phyloP scores from a whole-genome alignment of 2,329 filamentous ascomycete species.

The Daldinia sp. region DNA sequence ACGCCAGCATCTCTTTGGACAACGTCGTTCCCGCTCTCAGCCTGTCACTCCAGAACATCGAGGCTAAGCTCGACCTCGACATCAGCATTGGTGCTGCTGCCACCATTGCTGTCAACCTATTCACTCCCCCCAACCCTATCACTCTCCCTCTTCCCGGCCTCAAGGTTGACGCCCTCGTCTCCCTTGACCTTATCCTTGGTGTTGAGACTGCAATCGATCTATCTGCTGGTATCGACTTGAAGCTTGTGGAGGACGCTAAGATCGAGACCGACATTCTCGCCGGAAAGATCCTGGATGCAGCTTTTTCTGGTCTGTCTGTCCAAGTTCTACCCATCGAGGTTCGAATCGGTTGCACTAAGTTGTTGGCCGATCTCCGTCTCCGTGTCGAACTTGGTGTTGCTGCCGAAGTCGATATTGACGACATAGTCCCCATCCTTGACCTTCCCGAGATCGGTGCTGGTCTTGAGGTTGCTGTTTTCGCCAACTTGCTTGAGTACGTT shows the following conservation, averaged over 20 bases:
- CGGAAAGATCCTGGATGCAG: conserved; percentile 55
- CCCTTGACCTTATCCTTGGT: conserved; percentile 61
- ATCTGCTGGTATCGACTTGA: conserved; percentile 60
- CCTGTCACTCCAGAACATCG: conserved; percentile 59
- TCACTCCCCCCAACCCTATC: conserved; percentile 54
- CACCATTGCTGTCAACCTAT: conserved; percentile 61
- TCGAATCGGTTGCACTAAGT: conserved; percentile 53
- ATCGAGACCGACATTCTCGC: conserved; percentile 53
- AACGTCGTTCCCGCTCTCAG: conserved; percentile 53
- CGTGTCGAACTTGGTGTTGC: conserved; percentile 56
- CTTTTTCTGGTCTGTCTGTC: conserved; percentile 60
- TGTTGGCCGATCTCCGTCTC: conserved; percentile 60
- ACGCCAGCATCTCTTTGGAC: conserved; percentile 53
- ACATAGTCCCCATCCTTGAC: conserved; percentile 42
- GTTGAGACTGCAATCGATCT: conserved; percentile 60
- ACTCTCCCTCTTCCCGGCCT: conserved; percentile 55
- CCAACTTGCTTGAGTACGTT: conserved; percentile 63
- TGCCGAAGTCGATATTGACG: conserved; percentile 46
- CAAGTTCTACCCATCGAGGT: conserved; percentile 57
- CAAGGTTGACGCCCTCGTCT: conserved; percentile 56
- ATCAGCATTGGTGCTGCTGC: conserved; percentile 55
- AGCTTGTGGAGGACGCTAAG: conserved; percentile 55
- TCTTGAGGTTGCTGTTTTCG: conserved; percentile 56
- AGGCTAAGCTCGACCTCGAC: conserved; percentile 61
- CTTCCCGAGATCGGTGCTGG: conserved; percentile 50